Base-by-base conservation (phyloP, 1,284 basidiomycete species). In the Thelephora terrestris region DNA sequence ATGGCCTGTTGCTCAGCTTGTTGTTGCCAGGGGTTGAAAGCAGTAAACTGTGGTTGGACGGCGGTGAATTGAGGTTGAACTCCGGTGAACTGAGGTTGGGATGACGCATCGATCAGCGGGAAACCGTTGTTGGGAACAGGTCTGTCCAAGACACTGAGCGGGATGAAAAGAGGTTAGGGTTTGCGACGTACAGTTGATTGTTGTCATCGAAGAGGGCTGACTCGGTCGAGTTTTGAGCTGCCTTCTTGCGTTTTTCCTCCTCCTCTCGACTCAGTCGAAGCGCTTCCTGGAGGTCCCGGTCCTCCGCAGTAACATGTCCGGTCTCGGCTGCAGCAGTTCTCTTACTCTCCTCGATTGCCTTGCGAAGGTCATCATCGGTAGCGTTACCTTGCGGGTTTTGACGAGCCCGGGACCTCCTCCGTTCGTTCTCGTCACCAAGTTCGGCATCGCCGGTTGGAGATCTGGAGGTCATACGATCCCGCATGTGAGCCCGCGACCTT, bases 21-120 rank as follows among this genome's bases (percentile, higher is more conserved):
- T 67, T 96, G 92, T 53, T 96, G 87, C 61, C 97, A 99, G 0
- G 95, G 95, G 55, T 95, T 96, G 78, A 96, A 95, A 56, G 92
- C 92, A 49, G 81, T 91, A 54, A 78, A 79, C 58, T 85, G 81
- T 0, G 81, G 78, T 54, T 76, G 77, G 48, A 82, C 57, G 4
- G 66, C 49, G 2, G 94, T 97, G 58, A 81, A 88, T 54, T 80
- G 79, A 1, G 76, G 76, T 57, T 80, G 81, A 9, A 84, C 64
- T 9, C 75, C 76, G 70, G 35, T 52, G 48, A 53, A 57, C 43
- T 55, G 57, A 25, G 53, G 70, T 53, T 76, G 78, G n/a, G 76
- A 66, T 3, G 73, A 74, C 14, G 79, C 71, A 57, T 90, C 85
- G 42, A 80, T 70, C 43, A 89, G 71, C 0, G 83, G 85, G 70